A percentile compares a stretch with the other conserved stretches of the same genome.
These are phyloP conservation scores for Lasiodiplodia sp. DNA, from an alignment of 2,329 filamentous ascomycete species.

Conservation along the genomic window DNA sequence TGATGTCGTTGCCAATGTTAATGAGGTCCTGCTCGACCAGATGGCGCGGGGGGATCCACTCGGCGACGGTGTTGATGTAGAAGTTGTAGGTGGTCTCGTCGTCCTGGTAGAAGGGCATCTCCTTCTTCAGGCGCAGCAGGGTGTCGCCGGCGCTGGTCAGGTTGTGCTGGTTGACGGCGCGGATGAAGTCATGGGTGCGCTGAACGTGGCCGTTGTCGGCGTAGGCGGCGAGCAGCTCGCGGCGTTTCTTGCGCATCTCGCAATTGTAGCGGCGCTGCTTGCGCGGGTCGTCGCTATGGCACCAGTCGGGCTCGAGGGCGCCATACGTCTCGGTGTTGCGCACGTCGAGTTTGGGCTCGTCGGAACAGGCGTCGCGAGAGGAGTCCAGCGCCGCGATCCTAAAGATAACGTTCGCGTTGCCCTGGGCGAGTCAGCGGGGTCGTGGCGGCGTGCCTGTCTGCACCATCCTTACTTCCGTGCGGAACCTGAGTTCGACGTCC, in stretches of 20 bases:
- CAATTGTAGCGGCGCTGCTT: conserved; percentile 24
- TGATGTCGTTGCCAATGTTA: conserved; percentile 13
- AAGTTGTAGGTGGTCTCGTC: conserved; percentile 28
- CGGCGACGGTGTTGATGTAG: conserved; percentile 26
- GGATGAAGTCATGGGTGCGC: conserved; percentile 4
- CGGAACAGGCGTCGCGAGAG: neutral
- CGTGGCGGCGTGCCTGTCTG: neutral
- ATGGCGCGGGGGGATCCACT: conserved; percentile 26
- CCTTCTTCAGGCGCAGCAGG: conserved; percentile 30
- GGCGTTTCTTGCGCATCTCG: conserved; percentile 12
- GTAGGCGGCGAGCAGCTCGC: conserved; percentile 16
- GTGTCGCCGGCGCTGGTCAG: conserved; percentile 25
- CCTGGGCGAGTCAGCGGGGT: conserved; percentile 25
- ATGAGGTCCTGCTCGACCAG: conserved; percentile 29
- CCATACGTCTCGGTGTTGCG: conserved; percentile 5
- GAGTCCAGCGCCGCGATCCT: conserved; percentile 17
- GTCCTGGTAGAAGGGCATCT: conserved; percentile 30
- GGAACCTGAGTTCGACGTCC: conserved; percentile 29
- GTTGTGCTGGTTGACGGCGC: conserved; percentile 21
- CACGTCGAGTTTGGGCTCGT: neutral
- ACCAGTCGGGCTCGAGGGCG: conserved; percentile 29
- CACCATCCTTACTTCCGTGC: conserved; percentile 28
- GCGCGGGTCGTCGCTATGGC: conserved; percentile 20
- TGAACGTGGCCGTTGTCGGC: neutral
- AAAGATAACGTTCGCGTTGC: conserved; percentile 30